phyloP scores from a whole-genome alignment of 192 early-diverging fungal genomes.

The Podila minutissima region DNA sequence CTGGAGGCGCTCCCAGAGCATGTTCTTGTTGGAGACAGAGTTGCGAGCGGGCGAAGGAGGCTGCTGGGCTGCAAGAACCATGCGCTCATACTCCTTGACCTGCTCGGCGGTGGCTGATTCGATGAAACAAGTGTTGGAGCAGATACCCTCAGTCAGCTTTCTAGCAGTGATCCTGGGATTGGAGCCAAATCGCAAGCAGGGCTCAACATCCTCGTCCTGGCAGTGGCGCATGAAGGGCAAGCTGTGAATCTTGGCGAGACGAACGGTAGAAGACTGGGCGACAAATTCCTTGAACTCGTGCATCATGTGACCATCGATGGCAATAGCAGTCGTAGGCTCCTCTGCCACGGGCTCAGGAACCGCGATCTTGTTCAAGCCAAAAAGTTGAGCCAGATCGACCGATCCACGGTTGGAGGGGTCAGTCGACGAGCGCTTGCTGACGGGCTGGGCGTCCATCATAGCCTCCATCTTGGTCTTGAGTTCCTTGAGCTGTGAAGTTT shows the following conservation, averaged over 20 bases:
- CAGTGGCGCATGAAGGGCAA: constrained; percentile 89
- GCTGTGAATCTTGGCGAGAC: constrained; percentile 79
- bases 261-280: constrained; percentile 65
- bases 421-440: constrained; percentile 52
- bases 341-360: constrained; percentile 34
- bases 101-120: constrained; percentile 76
- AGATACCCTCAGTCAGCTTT: constrained; percentile 91
- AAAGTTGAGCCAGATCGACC: constrained; percentile 50
- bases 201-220: constrained; percentile 90
- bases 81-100: constrained; percentile 55
- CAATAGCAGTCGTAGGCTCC: constrained; percentile 43
- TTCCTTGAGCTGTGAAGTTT: constrained; percentile 88
- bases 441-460: constrained; percentile 53
- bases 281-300: constrained; percentile 93
- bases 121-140: constrained; percentile 87
- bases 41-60: constrained; percentile 61
- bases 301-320: constrained; percentile 81
- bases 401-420: constrained; percentile 45
- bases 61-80: constrained; percentile 48
- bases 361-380: constrained; percentile 45
- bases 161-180: constrained; percentile 89
- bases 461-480: constrained; percentile 82
- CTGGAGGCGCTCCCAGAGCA: constrained; percentile 65
- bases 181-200: constrained; percentile 94
- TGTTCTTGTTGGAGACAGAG: constrained; percentile 57